Base-by-base conservation (phyloP, 345 rosid species). In the Heritiera littoralis region DNA sequence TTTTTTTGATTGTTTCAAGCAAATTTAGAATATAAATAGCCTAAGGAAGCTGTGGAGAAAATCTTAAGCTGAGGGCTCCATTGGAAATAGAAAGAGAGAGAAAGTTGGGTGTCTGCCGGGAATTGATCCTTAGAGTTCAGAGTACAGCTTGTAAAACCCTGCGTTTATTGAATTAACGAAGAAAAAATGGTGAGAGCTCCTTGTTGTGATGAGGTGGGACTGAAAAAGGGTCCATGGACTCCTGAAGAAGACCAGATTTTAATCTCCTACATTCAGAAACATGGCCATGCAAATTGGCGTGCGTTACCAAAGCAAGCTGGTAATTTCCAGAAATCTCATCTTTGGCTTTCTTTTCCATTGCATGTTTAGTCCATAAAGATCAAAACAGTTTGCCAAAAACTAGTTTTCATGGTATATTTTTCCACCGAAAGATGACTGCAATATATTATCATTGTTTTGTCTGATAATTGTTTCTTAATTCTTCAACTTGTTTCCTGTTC, bases 231-330 rank as follows among this genome's bases (percentile, higher is more conserved):
- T 23, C 94, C 92, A 76, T 90, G 97, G 97, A 89, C 87, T 1
- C 74, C 81, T 51, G 90, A 94, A 79, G 98, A 93, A 86, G 98
- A 94, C 76, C 78, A 80, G 78, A 83, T 90, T 20, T 86, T 94
- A 75, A 73, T 90, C 74, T 85, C 89, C 32, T 86, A 84, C 72
- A 79, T 94, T 69, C 82, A 67, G 40, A 86, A 82, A 23, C 64
- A 88, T 61, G 98, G 98, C 75, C 98, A 94, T 77, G 74, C 71
- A 67, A 90, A 90, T 72, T 92, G 97, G 94, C 82, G 94, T 48
- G 92, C 97, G 0, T 88, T 94, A 7, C 98, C 98, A 32, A 93
- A 89, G 84, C 90, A 81, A 84, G 95, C 98, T 45, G 98, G 98
- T 92, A 81, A 81, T 9, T 56, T 38, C 2, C 23, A 66, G 0